Percentiles rank a stretch among this genome's conserved stretches.
These are phyloP conservation scores for Saccharomycopsis lassenensis DNA, from an alignment of 805 yeast genomes.

Conservation along the genomic window DNA sequence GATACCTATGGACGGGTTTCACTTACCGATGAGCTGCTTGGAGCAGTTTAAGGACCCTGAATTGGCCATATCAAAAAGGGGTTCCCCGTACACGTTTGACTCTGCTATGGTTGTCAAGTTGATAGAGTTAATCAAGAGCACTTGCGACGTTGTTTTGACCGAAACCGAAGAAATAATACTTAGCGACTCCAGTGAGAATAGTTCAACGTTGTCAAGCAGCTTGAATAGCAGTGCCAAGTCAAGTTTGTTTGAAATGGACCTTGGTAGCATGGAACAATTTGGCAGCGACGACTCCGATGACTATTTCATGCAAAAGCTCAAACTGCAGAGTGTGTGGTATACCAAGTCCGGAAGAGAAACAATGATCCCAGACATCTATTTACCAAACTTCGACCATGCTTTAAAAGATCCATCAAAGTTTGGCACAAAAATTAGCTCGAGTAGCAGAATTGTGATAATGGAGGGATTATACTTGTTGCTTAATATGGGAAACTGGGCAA, in stretches of 20 bases:
- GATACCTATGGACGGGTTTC: slow-evolving; percentile 73
- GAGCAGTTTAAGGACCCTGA: slow-evolving; percentile 41
- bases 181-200: no score
- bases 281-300: no score
- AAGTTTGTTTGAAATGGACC: no score
- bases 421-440: slow-evolving; percentile 35
- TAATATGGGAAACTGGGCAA: slow-evolving; percentile 47
- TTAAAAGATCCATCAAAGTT: slow-evolving; percentile 58
- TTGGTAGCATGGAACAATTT: no score
- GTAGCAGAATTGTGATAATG: slow-evolving; percentile 46
- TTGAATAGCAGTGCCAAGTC: no score
- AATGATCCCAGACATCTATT: slow-evolving; percentile 28
- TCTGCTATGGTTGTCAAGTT: slow-evolving; percentile 34
- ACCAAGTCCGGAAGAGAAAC: slow-evolving; percentile 5
- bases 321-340: no score
- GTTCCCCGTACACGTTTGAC: slow-evolving; percentile 83
- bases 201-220: no score
- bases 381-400: slow-evolving; percentile 71
- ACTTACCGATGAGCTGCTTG: slow-evolving; percentile 41
- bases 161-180: slow-evolving; percentile 1
- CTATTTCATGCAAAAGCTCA: no score
- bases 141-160: slow-evolving; percentile 19
- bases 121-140: slow-evolving; percentile 23
- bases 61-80: slow-evolving; percentile 55
- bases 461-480: slow-evolving; percentile 72